A percentile compares a stretch with the other conserved stretches of the same genome.
phyloP scores from a whole-genome alignment of 2,329 filamentous ascomycete genomes.

The Monosporascus sp. region DNA sequence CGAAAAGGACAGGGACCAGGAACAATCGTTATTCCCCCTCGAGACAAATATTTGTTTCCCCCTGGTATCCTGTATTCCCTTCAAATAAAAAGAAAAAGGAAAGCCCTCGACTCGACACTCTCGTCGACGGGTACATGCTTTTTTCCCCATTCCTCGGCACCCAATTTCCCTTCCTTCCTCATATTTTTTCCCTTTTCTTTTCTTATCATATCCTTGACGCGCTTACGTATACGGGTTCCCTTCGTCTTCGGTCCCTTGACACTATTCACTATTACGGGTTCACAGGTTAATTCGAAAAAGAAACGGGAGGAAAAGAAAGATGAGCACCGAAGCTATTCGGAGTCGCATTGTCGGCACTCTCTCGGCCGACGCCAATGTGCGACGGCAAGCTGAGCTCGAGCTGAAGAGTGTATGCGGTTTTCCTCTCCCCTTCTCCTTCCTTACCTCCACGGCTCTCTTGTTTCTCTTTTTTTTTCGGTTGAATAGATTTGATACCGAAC shows the following conservation, averaged over 20 bases:
- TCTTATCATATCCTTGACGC: not conserved
- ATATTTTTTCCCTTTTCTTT: not conserved
- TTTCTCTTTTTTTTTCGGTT: not conserved
- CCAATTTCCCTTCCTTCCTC: not conserved
- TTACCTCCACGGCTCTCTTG: not conserved
- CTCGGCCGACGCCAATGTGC: slow-evolving; percentile 67
- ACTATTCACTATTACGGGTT: not conserved
- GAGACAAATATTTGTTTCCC: too few relatives aligned
- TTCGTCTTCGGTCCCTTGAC: not conserved
- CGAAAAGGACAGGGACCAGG: too few relatives aligned
- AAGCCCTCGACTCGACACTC: not conserved
- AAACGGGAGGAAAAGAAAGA: slow-evolving; percentile 32
- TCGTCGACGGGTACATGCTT: not conserved
- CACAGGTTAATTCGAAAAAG: not conserved
- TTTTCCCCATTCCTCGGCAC: not conserved
- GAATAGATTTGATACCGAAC: not conserved
- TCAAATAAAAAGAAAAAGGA: too few relatives aligned
- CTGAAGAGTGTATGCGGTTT: slow-evolving; percentile 66
- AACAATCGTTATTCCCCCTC: too few relatives aligned
- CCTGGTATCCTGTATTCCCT: too few relatives aligned
- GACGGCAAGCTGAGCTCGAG: slow-evolving; percentile 73
- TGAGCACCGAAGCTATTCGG: slow-evolving; percentile 72
- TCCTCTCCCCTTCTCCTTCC: slow-evolving; percentile 4
- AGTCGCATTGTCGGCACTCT: slow-evolving; percentile 74
- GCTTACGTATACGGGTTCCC: not conserved